These are phyloP conservation scores for Protomyces lactucae-debilis DNA, from an alignment of 1,139 yeast species.

Conservation along the genomic window DNA sequence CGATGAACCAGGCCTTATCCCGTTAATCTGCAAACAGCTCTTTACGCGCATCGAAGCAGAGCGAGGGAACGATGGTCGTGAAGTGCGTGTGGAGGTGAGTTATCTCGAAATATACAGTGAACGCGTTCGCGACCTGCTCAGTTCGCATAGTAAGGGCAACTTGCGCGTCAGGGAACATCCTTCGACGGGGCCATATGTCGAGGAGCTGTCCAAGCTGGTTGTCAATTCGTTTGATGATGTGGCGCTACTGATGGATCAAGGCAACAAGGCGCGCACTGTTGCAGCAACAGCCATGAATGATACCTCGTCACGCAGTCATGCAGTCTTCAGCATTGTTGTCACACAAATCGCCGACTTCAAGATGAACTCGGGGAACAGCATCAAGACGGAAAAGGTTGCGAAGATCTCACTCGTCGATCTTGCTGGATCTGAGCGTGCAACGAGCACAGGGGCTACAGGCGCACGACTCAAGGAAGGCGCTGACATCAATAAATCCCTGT, in stretches of 20 bases:
- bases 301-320: slow-evolving; percentile 70
- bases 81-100: slow-evolving; percentile 1
- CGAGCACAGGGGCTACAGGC: slow-evolving; percentile 60
- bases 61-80: not conserved
- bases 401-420: slow-evolving; percentile 67
- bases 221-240: slow-evolving; percentile 31
- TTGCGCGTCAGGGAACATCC: slow-evolving; percentile 55
- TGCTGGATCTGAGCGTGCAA: slow-evolving; percentile 75
- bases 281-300: slow-evolving; percentile 69
- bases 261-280: slow-evolving; percentile 51
- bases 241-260: slow-evolving; percentile 31
- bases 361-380: slow-evolving; percentile 34
- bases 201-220: slow-evolving; percentile 41
- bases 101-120: slow-evolving; percentile 64
- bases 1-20: slow-evolving; percentile 55
- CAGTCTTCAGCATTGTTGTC: slow-evolving; percentile 60
- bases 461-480: slow-evolving; percentile 67
- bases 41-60: slow-evolving; percentile 44
- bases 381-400: slow-evolving; percentile 48
- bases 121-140: slow-evolving; percentile 55
- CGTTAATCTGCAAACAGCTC: slow-evolving; percentile 54
- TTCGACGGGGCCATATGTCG: slow-evolving; percentile 56
- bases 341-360: slow-evolving; percentile 42
- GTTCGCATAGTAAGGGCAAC: slow-evolving; percentile 36
- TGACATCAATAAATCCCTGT: slow-evolving; percentile 66